These are phyloP conservation scores for Exsudoporus floridanus DNA, from an alignment of 1,284 basidiomycete species.

Conservation along the genomic window DNA sequence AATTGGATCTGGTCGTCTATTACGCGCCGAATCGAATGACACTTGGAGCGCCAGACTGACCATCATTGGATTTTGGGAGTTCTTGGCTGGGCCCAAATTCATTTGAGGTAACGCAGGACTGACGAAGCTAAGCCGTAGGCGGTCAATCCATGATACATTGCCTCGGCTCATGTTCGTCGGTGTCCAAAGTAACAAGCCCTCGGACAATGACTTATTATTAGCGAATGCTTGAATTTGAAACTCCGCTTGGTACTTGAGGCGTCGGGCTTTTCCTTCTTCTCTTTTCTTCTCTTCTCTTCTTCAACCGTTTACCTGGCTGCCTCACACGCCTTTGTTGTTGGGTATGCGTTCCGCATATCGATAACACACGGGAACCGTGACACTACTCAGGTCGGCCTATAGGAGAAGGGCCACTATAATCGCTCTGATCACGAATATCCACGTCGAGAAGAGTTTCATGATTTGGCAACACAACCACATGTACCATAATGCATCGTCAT, in stretches of 20 bases:
- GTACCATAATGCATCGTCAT: neutral
- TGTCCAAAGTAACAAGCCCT: neutral
- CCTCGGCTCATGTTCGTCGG: slow-evolving; percentile 14
- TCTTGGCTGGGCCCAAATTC: slow-evolving; percentile 52
- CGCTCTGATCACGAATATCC: slow-evolving; percentile 64
- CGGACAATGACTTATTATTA: neutral
- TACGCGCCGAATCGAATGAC: neutral
- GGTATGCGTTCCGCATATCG: slow-evolving; percentile 58
- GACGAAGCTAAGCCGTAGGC: slow-evolving; percentile 22
- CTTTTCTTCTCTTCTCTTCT: slow-evolving; percentile 14
- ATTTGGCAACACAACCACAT: slow-evolving; percentile 53
- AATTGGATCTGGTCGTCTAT: slow-evolving; percentile 62
- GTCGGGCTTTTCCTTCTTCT: neutral
- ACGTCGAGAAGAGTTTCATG: slow-evolving; percentile 83
- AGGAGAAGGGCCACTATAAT: slow-evolving; percentile 67
- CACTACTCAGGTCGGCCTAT: slow-evolving; percentile 48
- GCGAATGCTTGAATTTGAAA: slow-evolving; percentile 9
- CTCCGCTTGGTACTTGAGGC: slow-evolving; percentile 25
- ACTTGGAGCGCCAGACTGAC: slow-evolving; percentile 37
- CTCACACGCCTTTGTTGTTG: slow-evolving; percentile 48
- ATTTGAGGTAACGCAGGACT: slow-evolving; percentile 52
- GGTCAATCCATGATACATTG: slow-evolving; percentile 25
- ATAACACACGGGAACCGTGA: slow-evolving; percentile 45
- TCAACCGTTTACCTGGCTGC: slow-evolving; percentile 33
- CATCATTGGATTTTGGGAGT: slow-evolving; percentile 61